A percentile compares a stretch with the other conserved stretches of the same genome.
phyloP scores from a whole-genome alignment of 345 rosid genomes.

The Rhizophora mangle region DNA sequence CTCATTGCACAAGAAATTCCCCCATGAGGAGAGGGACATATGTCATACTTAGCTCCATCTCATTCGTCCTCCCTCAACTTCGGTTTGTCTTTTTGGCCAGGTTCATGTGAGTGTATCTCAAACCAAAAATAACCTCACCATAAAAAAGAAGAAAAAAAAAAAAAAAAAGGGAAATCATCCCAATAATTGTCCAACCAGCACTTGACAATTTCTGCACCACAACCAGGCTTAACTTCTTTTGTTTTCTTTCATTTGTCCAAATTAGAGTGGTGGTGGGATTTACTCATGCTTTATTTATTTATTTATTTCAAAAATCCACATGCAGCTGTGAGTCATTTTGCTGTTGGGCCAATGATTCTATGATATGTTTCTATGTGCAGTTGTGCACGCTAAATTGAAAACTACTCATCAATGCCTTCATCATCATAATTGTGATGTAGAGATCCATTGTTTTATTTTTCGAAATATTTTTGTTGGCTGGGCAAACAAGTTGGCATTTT shows the following conservation, averaged over 20 bases:
- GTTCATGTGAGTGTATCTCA: constrained; percentile 19
- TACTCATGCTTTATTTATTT: no score
- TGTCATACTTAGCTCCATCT: constrained; percentile 18
- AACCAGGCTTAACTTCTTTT: constrained; percentile 11
- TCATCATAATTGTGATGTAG: no score
- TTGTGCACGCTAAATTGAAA: no score
- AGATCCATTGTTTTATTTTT: no score
- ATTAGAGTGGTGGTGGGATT: no score
- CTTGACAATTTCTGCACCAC: constrained; percentile 23
- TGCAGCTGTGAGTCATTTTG: no score
- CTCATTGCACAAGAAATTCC: constrained; percentile 32
- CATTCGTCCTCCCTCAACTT: constrained; percentile 21
- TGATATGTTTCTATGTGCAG: no score
- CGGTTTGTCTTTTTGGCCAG: constrained; percentile 42
- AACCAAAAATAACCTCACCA: not conserved
- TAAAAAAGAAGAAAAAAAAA: not conserved
- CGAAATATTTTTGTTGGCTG: no score
- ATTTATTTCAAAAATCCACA: no score
- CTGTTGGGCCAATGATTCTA: no score
- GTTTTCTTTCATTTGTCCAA: constrained; percentile 3
- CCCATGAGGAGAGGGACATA: constrained; percentile 1
- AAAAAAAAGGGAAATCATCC: not conserved
- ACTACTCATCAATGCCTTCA: no score
- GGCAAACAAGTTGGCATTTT: no score
- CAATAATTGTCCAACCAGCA: constrained; percentile 25